A percentile compares a stretch with the other conserved stretches of the same genome.
Conservation (phyloP, 108 stramenopile genomes). For the Discostella stelligeroides region DNA sequence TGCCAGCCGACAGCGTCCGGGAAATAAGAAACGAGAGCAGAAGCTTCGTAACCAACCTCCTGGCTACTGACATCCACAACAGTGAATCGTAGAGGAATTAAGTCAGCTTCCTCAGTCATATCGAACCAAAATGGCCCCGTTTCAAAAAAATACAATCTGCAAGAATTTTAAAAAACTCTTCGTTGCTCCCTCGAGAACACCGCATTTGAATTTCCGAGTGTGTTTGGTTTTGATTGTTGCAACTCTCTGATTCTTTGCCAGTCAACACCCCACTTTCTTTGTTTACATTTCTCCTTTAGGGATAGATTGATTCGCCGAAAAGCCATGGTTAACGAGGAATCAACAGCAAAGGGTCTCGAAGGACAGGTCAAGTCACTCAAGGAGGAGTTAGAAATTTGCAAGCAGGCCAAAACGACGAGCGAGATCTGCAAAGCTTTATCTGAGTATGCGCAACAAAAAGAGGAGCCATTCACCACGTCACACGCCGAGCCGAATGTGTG, state of each 20-base stretch:
- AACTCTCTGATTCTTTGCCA: too few relatives aligned
- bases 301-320: neutral
- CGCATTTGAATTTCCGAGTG: too few relatives aligned
- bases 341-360: slow-evolving; percentile 25
- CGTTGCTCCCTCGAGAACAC: too few relatives aligned
- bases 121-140: neutral
- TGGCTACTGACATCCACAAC: slow-evolving; percentile 34
- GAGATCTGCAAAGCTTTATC: slow-evolving; percentile 29
- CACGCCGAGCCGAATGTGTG: slow-evolving; percentile 29
- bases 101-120: slow-evolving; percentile 7
- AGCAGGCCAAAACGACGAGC: slow-evolving; percentile 36
- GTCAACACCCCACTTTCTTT: neutral
- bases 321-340: slow-evolving; percentile 21
- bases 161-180: too few relatives aligned
- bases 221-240: too few relatives aligned
- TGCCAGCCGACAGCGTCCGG: slow-evolving; percentile 39
- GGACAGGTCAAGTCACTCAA: slow-evolving; percentile 31
- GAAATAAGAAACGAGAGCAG: slow-evolving; percentile 10
- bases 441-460: slow-evolving; percentile 29
- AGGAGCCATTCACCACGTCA: slow-evolving; percentile 42
- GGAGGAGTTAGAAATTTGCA: slow-evolving; percentile 41
- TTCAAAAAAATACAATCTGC: neutral
- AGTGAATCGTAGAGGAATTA: slow-evolving; percentile 22
- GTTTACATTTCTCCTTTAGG: neutral
- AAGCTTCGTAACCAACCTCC: slow-evolving; percentile 19